Evolutionary conservation across 192 early-diverging fungal genomes (phyloP).

Genomic region (Coemansia reversa): DNA sequence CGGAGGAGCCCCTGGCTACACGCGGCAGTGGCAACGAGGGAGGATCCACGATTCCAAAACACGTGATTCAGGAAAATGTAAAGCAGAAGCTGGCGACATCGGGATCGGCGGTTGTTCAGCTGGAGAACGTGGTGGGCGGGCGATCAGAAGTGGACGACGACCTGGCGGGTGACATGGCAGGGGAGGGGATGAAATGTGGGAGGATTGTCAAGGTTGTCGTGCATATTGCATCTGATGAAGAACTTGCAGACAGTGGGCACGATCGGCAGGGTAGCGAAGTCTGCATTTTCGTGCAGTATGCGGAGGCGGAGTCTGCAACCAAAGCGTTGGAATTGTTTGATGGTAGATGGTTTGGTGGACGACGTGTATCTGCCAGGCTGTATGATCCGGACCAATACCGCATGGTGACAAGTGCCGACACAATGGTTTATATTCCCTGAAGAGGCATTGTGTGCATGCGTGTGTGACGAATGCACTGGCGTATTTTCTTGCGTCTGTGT

Average conservation of each 20-base stretch:
- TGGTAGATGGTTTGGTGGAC: constrained; percentile 82
- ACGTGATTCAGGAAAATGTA: constrained; percentile 54
- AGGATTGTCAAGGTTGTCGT: constrained; percentile 65
- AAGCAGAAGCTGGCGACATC: constrained; percentile 6
- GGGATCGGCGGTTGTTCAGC: constrained; percentile 58
- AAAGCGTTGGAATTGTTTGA: constrained; percentile 65
- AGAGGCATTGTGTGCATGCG: constrained; percentile 12
- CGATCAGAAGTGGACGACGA: constrained; percentile 76
- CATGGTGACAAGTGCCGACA: constrained; percentile 48
- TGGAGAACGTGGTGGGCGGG: constrained; percentile 68
- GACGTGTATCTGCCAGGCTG: constrained; percentile 63
- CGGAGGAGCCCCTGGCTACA: not conserved
- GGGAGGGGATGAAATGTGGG: constrained; percentile 83
- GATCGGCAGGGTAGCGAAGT: constrained; percentile 48
- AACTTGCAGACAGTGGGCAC: constrained; percentile 1
- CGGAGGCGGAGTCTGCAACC: constrained; percentile 41
- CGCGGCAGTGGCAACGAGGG: not conserved
- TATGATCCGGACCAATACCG: constrained; percentile 60
- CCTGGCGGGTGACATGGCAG: constrained; percentile 78
- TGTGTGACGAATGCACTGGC: too few species aligned
- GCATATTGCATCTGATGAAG: constrained; percentile 49
- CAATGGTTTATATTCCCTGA: constrained; percentile 49
- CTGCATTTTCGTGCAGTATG: constrained; percentile 78
- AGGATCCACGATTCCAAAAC: not conserved
- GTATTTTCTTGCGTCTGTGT: too few species aligned